Evolutionary conservation across 2,329 filamentous ascomycete species (phyloP), one percentile per base, ranked within the genome.

Genomic region (Aspergillus unguis): DNA sequence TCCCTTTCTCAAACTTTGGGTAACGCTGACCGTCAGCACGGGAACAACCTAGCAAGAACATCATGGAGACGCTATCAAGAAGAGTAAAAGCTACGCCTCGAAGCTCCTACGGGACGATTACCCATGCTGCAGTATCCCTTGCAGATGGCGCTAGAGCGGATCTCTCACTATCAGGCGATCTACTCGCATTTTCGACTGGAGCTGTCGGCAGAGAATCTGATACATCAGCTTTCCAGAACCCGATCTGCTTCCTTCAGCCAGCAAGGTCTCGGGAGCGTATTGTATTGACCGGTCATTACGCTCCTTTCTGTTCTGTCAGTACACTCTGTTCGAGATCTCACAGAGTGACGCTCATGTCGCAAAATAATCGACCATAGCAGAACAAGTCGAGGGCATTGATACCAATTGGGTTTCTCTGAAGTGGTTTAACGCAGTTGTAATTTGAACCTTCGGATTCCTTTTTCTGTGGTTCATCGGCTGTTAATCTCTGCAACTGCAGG

Each of bases 191-290:
- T 48, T 43, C 47, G 51, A 48, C 40, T 50, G 11, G 40, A 32
- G 23, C 17, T 26, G 40, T 25, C 26, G 31, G 33, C 35, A 48
- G 44, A 33, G 10, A 31, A 55, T 48, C 48, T 31, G 56, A 59
- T 54, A 50, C 51, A 51, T 58, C 59, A 51, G 6, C 48, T 53
- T 62, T 62, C 59, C 56, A 62, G 59, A 62, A 62, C 50, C 53
- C 44, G 48, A 60, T 60, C 58, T 31, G 33, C 53, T 43, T 50
- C 57, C 54, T 53, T 56, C 54, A 57, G 58, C 54, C 54, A 61
- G 56, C 17, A 17, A 17, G 17, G 17, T 17, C 17, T 17, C 17
- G 17, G 17, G 17, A 17, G 17, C 17, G 17, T 17, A 17, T 17
- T 17, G 17, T 17, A 17, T 37, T 46, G 6, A 26, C 44, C 45